phyloP scores from a whole-genome alignment of 305 asterid species.

The Solanum hybrid region DNA sequence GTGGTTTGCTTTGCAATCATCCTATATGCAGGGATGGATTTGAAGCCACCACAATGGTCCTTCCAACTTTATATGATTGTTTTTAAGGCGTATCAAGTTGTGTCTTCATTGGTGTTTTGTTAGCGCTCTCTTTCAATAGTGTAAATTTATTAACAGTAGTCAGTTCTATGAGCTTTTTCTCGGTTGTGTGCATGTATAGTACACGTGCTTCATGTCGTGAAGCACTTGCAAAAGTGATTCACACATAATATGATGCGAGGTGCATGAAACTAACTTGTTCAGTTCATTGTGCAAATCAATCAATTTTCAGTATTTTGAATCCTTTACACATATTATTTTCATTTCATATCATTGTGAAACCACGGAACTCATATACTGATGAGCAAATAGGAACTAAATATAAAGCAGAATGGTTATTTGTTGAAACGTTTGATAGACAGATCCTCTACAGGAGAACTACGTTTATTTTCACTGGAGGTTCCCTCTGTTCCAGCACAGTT shows the following conservation, averaged over 20 bases:
- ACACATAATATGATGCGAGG: background rate
- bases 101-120: background rate
- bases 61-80: background rate
- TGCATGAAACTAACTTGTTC: background rate
- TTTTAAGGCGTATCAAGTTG: background rate
- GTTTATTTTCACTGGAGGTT: background rate
- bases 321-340: background rate
- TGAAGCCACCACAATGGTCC: background rate
- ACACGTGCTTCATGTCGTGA: background rate
- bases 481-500: background rate
- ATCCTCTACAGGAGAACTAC: background rate
- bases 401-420: background rate
- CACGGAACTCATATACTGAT: background rate
- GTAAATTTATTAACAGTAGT: background rate
- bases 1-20: background rate
- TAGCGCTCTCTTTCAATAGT: background rate
- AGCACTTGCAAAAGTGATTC: background rate
- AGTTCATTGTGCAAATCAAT: background rate
- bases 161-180: background rate
- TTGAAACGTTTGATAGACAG: background rate
- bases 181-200: background rate
- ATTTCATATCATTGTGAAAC: background rate
- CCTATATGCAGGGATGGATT: background rate
- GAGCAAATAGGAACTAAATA: background rate
- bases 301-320: background rate